These are phyloP conservation scores for Sanghuangporus weigelae DNA, from an alignment of 1,284 basidiomycete genomes.

Conservation along the genomic window DNA sequence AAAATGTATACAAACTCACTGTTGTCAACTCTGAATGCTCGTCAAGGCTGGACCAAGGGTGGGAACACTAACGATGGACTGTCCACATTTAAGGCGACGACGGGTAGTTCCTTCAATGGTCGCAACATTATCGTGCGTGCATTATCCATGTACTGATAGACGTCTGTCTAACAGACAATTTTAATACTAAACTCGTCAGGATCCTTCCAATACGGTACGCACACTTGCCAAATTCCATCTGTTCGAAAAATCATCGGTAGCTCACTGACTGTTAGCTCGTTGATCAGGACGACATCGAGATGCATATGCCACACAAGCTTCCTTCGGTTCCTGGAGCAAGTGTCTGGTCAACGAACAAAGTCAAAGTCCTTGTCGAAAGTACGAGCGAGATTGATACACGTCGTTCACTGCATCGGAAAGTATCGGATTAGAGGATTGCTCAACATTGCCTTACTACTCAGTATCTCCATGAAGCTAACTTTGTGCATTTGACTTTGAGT, in stretches of 20 bases:
- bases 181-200: not conserved
- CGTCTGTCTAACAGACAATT: not conserved
- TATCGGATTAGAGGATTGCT: not conserved
- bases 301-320: not conserved
- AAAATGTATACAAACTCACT: slow-evolving; percentile 41
- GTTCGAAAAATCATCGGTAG: not conserved
- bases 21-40: slow-evolving; percentile 36
- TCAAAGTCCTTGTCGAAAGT: not conserved
- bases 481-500: no score
- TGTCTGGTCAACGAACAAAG: not conserved
- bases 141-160: not conserved
- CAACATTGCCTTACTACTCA: no score
- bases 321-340: not conserved
- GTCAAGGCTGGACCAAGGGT: not conserved
- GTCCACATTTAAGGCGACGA: not conserved
- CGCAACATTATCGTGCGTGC: not conserved
- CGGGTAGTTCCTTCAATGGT: not conserved
- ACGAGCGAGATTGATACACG: not conserved
- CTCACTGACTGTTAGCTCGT: not conserved
- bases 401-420: not conserved
- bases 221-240: not conserved
- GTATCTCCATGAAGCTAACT: no score
- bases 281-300: not conserved
- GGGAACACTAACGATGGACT: not conserved
- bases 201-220: not conserved